phyloP scores from a whole-genome alignment of 805 yeast genomes.

The Cyberlindnera bimundalis region DNA sequence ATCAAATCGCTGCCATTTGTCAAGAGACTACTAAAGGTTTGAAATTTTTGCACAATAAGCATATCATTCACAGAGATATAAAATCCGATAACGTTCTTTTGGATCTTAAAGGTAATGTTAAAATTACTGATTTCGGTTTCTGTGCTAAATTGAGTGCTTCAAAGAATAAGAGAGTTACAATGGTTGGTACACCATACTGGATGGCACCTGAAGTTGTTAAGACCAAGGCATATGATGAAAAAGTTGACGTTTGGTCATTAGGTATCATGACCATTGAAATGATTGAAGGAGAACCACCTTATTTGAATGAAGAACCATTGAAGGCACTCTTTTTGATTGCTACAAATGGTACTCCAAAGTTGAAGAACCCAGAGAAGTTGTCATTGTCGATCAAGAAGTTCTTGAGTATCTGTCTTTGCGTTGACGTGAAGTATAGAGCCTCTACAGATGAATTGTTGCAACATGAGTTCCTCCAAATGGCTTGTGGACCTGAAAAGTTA shows the following conservation, averaged over 20 bases:
- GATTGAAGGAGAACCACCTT: constrained; percentile 99
- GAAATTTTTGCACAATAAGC: constrained; percentile 86
- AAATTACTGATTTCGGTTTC: constrained; percentile 95
- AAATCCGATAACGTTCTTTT: constrained; percentile 92
- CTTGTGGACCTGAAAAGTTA: constrained; percentile 58
- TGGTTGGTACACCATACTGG: constrained; percentile 99
- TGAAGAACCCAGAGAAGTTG: constrained; percentile 84
- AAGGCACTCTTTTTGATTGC: constrained; percentile 92
- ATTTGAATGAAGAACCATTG: constrained; percentile 92
- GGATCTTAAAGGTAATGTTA: constrained; percentile 79
- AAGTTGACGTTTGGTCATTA: constrained; percentile 96
- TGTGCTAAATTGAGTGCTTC: constrained; percentile 89
- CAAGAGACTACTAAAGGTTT: constrained; percentile 87
- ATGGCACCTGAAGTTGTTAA: constrained; percentile 99
- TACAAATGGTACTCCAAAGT: constrained; percentile 93
- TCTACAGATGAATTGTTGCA: constrained; percentile 81
- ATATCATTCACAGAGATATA: constrained; percentile 94
- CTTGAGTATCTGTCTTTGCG: constrained; percentile 87
- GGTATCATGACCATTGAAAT: constrained; percentile 98
- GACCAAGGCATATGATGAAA: constrained; percentile 92
- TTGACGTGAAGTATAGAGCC: constrained; percentile 90
- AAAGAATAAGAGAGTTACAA: constrained; percentile 88
- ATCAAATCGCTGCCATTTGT: constrained; percentile 90
- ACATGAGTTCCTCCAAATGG: constrained; percentile 66
- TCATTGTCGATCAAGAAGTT: constrained; percentile 79